Evolutionary conservation across 768 basidiomycete genomes (phyloP), one percentile per base, ranked within the genome.

Genomic region (Pisolithus orientalis): DNA sequence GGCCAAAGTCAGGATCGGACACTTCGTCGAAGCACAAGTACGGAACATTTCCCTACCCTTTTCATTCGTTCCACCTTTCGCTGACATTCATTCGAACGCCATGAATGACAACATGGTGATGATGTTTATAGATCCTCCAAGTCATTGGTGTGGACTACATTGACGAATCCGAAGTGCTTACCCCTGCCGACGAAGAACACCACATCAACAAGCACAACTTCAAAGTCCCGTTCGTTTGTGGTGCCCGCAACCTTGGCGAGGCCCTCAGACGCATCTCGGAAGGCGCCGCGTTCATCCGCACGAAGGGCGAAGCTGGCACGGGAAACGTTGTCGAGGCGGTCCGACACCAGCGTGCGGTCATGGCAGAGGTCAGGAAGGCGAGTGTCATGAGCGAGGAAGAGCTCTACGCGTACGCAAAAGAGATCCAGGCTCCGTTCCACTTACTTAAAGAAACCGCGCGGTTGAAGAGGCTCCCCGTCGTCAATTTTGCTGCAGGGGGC

Each of bases 211-310:
- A 99, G 71, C 92, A 96, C 73, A 77, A 79, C 39, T 97, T 87
- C 80, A 96, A 96, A 67, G 79, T 93, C 13, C 94, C 94, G 10
- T 95, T 97, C 62, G 96, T 99, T 3, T 98, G 94, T 60, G 96
- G 96, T 52, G 90, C 92, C 53, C 86, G 90, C 50, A 86, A 95
- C 69, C 82, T 99, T 29, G 96, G 96, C 50, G 94, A 98, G 70
- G 96, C 96, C 4, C 78, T 99, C 5, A 85, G 96, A 39, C 84
- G 96, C 56, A 96, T 99, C 61, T 90, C 90, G 24, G 96, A 99
- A 69, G 96, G 96, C 44, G 95, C 95, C 1, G 92, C 96, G 0
- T 94, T 98, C 80, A 94, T 99, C 72, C 92, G 96, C 59, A 97
- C 95, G 53, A 99, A 98, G 72, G 95, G 93, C 50, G 87, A 90